Percentiles rank a stretch among this genome's conserved stretches.
These are phyloP conservation scores for Discostella pseudostelligera DNA, from an alignment of 108 stramenopile genomes.

Conservation along the genomic window DNA sequence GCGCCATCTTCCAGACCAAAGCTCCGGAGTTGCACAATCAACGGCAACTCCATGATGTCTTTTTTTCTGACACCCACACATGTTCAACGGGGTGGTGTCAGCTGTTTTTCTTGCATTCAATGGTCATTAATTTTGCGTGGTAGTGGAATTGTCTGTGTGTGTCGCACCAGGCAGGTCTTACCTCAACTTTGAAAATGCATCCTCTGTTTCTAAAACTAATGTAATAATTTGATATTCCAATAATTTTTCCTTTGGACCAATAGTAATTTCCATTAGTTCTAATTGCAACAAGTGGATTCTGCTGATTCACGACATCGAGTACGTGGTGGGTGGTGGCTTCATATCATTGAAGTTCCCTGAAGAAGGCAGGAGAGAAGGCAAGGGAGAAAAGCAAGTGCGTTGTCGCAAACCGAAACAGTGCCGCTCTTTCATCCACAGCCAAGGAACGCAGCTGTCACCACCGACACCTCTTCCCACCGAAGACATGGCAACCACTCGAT, in stretches of 20 bases:
- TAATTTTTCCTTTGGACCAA: too few species aligned
- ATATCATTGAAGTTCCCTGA: background rate
- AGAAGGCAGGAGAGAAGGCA: background rate
- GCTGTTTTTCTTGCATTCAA: background rate
- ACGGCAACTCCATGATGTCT: too few species aligned
- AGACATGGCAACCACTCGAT: background rate
- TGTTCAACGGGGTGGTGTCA: background rate
- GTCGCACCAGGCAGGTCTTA: too few species aligned
- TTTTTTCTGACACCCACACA: too few species aligned
- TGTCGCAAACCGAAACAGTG: background rate
- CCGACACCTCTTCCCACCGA: constrained; percentile 8
- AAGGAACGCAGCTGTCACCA: constrained; percentile 6
- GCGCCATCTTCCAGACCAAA: too few species aligned
- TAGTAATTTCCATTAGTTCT: background rate
- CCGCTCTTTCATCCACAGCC: background rate
- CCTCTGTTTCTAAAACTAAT: too few species aligned
- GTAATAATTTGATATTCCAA: too few species aligned
- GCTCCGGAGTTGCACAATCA: too few species aligned
- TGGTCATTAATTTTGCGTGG: too few species aligned
- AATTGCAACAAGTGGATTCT: background rate
- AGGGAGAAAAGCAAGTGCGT: background rate
- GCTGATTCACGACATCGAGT: background rate
- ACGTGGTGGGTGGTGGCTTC: background rate
- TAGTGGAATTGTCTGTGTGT: too few species aligned
- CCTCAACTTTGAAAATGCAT: too few species aligned